Evolutionary conservation across 305 asterid genomes (phyloP).

Genomic region (Rubia tinctorum): DNA sequence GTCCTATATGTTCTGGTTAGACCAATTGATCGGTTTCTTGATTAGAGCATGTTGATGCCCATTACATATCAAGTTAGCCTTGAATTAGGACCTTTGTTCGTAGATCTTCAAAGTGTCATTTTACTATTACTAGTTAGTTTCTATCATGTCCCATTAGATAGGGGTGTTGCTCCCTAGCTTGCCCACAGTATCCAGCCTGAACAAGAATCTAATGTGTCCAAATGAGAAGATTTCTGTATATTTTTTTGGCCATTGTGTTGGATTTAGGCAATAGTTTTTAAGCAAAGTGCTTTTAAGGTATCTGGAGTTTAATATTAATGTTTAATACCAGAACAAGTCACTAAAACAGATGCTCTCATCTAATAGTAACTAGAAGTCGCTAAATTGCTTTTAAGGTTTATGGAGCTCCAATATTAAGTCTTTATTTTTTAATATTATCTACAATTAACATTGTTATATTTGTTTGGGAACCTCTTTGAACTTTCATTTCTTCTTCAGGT

Average conservation of each 20-base stretch:
- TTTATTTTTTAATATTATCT: too few relatives aligned
- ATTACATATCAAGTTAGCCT: background rate
- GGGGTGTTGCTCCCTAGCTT: background rate
- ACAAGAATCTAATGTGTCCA: background rate
- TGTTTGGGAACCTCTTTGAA: background rate
- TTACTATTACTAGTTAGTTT: background rate
- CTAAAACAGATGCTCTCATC: background rate
- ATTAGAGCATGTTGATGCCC: background rate
- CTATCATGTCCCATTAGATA: background rate
- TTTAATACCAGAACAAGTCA: background rate
- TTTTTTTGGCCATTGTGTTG: background rate
- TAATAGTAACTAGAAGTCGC: background rate
- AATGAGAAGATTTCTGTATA: background rate
- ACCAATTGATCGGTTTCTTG: background rate
- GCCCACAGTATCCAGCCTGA: background rate
- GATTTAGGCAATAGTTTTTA: background rate
- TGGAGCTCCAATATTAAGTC: background rate
- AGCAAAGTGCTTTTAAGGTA: background rate
- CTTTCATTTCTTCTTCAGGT: constrained; percentile 19
- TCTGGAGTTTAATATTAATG: background rate
- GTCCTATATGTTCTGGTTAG: background rate
- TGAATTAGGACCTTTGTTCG: background rate
- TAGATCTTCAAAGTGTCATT: background rate
- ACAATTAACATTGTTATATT: background rate
- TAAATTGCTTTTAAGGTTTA: background rate